Conservation (phyloP, 352 stramenopile genomes). For the Aphanomyces stellatus region DNA sequence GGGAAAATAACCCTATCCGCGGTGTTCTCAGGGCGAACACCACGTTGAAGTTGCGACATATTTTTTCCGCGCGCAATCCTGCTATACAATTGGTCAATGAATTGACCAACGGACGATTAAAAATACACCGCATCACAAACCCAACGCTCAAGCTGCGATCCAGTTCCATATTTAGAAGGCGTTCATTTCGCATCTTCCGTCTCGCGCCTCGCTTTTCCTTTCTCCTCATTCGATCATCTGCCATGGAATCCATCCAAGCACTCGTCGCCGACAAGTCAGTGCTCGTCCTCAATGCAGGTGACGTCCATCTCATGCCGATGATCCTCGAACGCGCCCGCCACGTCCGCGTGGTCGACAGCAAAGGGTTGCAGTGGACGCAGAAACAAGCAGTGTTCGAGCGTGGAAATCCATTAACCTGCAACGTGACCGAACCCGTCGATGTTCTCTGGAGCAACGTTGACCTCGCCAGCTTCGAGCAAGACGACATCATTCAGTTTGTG, state of each 20-base stretch:
- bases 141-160: too few species aligned
- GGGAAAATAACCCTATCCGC: background rate
- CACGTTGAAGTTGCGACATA: background rate
- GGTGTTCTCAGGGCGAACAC: background rate
- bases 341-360: slow-evolving; percentile 13
- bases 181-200: background rate
- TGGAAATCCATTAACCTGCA: background rate
- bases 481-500: slow-evolving; percentile 7
- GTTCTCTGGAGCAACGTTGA: slow-evolving; percentile 18
- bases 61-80: background rate
- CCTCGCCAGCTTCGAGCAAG: background rate
- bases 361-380: background rate
- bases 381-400: slow-evolving; percentile 5
- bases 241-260: background rate
- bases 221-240: too few species aligned
- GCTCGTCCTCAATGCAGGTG: slow-evolving; percentile 8
- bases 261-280: slow-evolving; percentile 2
- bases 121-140: background rate
- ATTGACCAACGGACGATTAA: background rate
- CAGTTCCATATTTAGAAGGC: background rate
- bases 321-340: background rate
- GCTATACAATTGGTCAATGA: background rate
- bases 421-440: background rate
- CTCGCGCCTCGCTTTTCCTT: background rate
- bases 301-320: background rate